Percentiles rank a stretch among this genome's conserved stretches.
phyloP scores from a whole-genome alignment of 129 eudicot genomes.

The Lactuca sativa region DNA sequence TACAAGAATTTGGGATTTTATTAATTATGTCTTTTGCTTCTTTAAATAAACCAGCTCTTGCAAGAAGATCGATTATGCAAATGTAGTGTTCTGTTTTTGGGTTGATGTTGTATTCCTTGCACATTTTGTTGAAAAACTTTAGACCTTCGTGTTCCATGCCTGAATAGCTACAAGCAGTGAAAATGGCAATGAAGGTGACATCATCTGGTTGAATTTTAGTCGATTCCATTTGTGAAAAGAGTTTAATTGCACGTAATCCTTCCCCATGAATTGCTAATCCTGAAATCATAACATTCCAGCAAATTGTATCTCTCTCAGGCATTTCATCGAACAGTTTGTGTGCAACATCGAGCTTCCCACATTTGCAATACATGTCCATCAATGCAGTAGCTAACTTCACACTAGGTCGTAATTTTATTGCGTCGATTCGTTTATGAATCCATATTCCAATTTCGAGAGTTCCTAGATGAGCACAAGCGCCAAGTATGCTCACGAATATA shows the following conservation, averaged over 20 bases:
- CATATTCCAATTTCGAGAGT: conserved; percentile 63
- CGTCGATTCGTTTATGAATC: conserved; percentile 46
- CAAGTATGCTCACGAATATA: conserved; percentile 47
- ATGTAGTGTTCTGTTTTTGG: conserved; percentile 59
- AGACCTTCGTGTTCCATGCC: conserved; percentile 63
- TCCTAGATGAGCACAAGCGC: conserved; percentile 65
- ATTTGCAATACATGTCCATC: conserved; percentile 73
- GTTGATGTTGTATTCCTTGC: conserved; percentile 36
- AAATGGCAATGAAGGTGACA: conserved; percentile 56
- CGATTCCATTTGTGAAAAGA: conserved; percentile 48
- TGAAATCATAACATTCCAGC: conserved; percentile 71
- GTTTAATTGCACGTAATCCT: conserved; percentile 39
- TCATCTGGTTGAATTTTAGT: conserved; percentile 43
- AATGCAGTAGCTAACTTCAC: conserved; percentile 54
- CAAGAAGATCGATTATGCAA: conserved; percentile 53
- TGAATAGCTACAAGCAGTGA: conserved; percentile 64
- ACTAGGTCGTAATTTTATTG: conserved; percentile 17
- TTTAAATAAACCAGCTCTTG: conserved; percentile 47
- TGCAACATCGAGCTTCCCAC: conserved; percentile 58
- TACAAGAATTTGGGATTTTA: conserved; percentile 36
- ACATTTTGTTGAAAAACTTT: conserved; percentile 45
- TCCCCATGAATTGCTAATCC: conserved; percentile 60
- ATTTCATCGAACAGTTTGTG: conserved; percentile 53
- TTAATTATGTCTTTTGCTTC: conserved; percentile 50
- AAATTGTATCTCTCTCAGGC: conserved; percentile 52